phyloP scores from a whole-genome alignment of 352 stramenopile genomes.

The Phytophthora litchii region DNA sequence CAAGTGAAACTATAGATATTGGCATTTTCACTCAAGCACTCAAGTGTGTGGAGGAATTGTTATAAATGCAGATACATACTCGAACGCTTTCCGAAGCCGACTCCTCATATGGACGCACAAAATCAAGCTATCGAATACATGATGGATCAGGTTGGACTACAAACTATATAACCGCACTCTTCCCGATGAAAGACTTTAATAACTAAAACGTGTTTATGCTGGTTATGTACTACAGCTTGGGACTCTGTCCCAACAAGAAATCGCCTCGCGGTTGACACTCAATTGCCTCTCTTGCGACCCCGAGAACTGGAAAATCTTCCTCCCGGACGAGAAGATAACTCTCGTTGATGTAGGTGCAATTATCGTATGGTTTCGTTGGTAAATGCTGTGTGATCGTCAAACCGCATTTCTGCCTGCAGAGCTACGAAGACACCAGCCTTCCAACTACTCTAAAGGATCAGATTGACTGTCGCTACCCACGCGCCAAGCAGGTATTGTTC shows the following conservation, averaged over 20 bases:
- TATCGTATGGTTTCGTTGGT: not conserved
- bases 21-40: not conserved
- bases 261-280: conserved; percentile 69
- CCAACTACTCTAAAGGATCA: conserved; percentile 46
- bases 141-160: conserved; percentile 52
- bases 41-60: not conserved
- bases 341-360: conserved; percentile 55
- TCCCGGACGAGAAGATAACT: conserved; percentile 61
- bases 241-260: conserved; percentile 64
- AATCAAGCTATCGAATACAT: conserved; percentile 69
- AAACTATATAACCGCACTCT: no score
- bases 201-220: no score
- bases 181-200: no score
- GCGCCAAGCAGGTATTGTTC: conserved; percentile 51
- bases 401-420: conserved; percentile 35
- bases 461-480: conserved; percentile 48
- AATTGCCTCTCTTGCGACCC: conserved; percentile 55
- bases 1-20: conserved; percentile 14
- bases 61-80: conserved; percentile 52
- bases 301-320: conserved; percentile 49
- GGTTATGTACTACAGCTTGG: conserved; percentile 37
- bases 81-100: conserved; percentile 52
- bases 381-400: conserved; percentile 1
- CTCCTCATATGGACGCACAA: conserved; percentile 27
- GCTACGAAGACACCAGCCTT: conserved; percentile 62